A percentile compares a stretch with the other conserved stretches of the same genome.
These are phyloP conservation scores for Lenzites betulinus DNA, from an alignment of 768 basidiomycete genomes.

Conservation along the genomic window DNA sequence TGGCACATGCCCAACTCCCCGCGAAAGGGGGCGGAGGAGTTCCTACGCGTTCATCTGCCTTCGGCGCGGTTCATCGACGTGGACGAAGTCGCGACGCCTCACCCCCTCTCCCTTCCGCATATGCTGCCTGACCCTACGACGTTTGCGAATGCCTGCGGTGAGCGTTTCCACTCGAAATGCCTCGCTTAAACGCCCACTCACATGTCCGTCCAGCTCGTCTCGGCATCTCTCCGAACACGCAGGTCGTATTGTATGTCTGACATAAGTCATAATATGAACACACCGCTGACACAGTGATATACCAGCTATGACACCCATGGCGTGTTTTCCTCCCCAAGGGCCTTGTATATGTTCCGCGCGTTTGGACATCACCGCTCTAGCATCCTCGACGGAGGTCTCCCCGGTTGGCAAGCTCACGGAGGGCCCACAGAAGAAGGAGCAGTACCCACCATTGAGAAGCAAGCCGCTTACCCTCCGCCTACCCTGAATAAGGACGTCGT, in stretches of 20 bases:
- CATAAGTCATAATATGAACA: background rate
- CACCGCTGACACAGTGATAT: conserved; percentile 2
- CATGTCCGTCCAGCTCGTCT: conserved; percentile 49
- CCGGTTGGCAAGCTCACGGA: conserved; percentile 74
- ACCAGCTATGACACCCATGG: conserved; percentile 87
- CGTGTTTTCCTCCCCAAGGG: conserved; percentile 89
- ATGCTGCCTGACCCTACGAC: conserved; percentile 81
- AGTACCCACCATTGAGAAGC: conserved; percentile 22
- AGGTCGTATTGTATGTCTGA: conserved; percentile 74
- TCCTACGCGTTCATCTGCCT: conserved; percentile 17
- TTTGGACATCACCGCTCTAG: conserved; percentile 88
- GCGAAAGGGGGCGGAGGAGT: conserved; percentile 57
- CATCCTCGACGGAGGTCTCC: conserved; percentile 91
- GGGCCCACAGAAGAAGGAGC: conserved; percentile 48
- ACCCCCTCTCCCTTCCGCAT: conserved; percentile 83
- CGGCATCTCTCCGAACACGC: conserved; percentile 71
- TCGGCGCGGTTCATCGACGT: conserved; percentile 21
- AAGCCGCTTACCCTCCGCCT: conserved; percentile 53
- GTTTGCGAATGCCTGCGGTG: conserved; percentile 84
- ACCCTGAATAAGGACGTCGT: conserved; percentile 50
- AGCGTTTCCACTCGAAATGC: conserved; percentile 28
- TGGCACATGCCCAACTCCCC: conserved; percentile 95
- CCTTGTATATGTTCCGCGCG: conserved; percentile 91
- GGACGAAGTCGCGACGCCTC: conserved; percentile 47
- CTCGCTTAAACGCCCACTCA: too few relatives aligned